phyloP scores from a whole-genome alignment of 2,329 filamentous ascomycete species.

The Colletotrichum phormii region DNA sequence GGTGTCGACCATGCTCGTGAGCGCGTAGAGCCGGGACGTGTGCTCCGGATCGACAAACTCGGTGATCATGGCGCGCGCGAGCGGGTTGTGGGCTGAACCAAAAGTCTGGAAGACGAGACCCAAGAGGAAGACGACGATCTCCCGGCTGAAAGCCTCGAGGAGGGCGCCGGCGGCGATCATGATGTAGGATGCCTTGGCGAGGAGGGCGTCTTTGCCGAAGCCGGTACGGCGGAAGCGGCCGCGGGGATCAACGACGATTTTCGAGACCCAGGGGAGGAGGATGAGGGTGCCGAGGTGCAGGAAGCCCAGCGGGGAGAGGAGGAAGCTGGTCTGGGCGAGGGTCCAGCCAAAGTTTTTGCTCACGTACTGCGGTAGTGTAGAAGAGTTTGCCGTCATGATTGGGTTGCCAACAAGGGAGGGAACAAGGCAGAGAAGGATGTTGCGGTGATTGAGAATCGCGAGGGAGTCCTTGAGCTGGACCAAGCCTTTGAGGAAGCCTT shows the following conservation, averaged over 20 bases:
- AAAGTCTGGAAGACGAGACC: slow-evolving; percentile 52
- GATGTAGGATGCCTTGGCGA: slow-evolving; percentile 48
- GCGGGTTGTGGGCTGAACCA: slow-evolving; percentile 51
- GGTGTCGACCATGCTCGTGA: slow-evolving; percentile 54
- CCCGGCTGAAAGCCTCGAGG: slow-evolving; percentile 49
- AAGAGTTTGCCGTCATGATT: slow-evolving; percentile 48
- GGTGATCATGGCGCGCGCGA: slow-evolving; percentile 54
- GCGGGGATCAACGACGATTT: slow-evolving; percentile 40
- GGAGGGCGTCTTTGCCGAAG: slow-evolving; percentile 51
- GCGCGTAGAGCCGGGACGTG: slow-evolving; percentile 54
- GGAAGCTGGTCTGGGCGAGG: slow-evolving; percentile 53
- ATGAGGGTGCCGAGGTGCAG: slow-evolving; percentile 52
- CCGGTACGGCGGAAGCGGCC: slow-evolving; percentile 47
- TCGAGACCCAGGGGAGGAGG: slow-evolving; percentile 49
- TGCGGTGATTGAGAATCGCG: slow-evolving; percentile 48
- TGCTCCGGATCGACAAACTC: slow-evolving; percentile 51
- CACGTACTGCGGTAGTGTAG: slow-evolving; percentile 54
- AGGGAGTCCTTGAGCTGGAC: slow-evolving; percentile 48
- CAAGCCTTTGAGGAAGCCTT: slow-evolving; percentile 45
- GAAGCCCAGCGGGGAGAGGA: slow-evolving; percentile 54
- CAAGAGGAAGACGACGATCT: slow-evolving; percentile 48
- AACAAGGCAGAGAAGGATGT: slow-evolving; percentile 51
- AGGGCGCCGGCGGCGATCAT: slow-evolving; percentile 47
- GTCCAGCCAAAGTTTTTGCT: slow-evolving; percentile 58
- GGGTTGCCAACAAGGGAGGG: slow-evolving; percentile 53